Evolutionary conservation across 768 basidiomycete species (phyloP).

Genomic region (Amanita pallidorosea): DNA sequence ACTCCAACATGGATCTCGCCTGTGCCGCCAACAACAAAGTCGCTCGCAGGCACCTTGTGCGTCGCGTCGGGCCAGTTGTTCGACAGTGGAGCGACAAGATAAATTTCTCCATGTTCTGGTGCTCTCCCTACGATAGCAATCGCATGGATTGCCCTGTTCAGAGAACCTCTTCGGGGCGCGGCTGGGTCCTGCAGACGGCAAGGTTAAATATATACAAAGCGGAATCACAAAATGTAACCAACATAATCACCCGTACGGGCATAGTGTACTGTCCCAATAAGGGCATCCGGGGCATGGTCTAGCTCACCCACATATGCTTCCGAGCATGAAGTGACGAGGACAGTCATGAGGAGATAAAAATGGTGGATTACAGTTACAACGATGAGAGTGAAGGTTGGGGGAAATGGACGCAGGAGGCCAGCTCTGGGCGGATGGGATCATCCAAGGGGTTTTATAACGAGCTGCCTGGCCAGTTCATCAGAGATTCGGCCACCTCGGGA

Average conservation of each 20-base stretch:
- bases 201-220: background rate
- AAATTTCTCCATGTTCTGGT: background rate
- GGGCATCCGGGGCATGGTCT: background rate
- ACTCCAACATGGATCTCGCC: background rate
- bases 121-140: background rate
- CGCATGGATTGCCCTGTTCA: background rate
- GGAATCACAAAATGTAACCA: background rate
- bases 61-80: background rate
- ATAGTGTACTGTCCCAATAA: background rate
- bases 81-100: background rate
- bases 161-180: background rate
- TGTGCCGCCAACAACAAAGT: background rate
- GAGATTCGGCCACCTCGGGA: background rate
- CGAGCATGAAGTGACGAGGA: background rate
- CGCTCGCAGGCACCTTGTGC: background rate
- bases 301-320: background rate
- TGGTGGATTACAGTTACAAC: background rate
- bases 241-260: background rate
- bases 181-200: background rate
- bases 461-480: background rate
- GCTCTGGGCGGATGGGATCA: background rate
- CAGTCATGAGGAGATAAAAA: background rate
- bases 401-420: background rate
- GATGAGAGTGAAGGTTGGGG: background rate
- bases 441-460: background rate